Percentiles rank a stretch among this genome's conserved stretches.
Conservation (phyloP, 2,329 filamentous ascomycete genomes). For the Tolypocladium inflatum region DNA sequence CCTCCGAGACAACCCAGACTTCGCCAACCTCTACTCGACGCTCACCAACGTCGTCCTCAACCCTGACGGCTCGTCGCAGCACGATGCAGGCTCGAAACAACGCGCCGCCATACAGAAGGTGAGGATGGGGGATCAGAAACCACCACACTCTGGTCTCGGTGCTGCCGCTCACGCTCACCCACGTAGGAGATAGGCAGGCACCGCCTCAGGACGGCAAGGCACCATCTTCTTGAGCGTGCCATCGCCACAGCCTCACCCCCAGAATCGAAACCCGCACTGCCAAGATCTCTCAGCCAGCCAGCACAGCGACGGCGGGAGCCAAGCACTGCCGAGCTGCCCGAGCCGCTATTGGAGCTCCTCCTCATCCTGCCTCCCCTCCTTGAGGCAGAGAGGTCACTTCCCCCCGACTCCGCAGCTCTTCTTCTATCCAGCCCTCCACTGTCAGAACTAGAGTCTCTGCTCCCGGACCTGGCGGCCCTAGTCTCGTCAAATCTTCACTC, state of each 20-base stretch:
- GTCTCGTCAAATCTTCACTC: conserved; percentile 40
- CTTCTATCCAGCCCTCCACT: conserved; percentile 43
- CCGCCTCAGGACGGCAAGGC: conserved; percentile 38
- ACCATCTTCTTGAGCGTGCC: conserved; percentile 40
- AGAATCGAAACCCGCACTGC: conserved; percentile 7
- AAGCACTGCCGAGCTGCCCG: conserved; percentile 21
- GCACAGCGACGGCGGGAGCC: conserved; percentile 6
- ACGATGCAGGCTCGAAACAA: conserved; percentile 39
- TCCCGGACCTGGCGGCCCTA: conserved; percentile 37
- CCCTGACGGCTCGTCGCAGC: conserved; percentile 46
- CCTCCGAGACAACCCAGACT: conserved; percentile 47
- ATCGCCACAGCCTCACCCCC: conserved; percentile 34
- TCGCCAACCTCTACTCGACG: conserved; percentile 46
- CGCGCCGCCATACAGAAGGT: conserved; percentile 41
- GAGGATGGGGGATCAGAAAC: conserved; percentile 5
- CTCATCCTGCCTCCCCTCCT: conserved; percentile 43
- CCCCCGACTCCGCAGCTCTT: conserved; percentile 26
- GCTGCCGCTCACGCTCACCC: neutral
- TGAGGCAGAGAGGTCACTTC: conserved; percentile 22
- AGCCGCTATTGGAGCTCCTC: conserved; percentile 42
- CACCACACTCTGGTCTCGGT: neutral
- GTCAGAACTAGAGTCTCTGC: conserved; percentile 32
- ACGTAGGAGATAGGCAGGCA: conserved; percentile 38
- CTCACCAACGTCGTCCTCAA: conserved; percentile 46
- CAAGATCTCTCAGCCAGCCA: neutral